Evolutionary conservation across 345 rosid genomes (phyloP).

Genomic region (Erysimum cheiranthoides): DNA sequence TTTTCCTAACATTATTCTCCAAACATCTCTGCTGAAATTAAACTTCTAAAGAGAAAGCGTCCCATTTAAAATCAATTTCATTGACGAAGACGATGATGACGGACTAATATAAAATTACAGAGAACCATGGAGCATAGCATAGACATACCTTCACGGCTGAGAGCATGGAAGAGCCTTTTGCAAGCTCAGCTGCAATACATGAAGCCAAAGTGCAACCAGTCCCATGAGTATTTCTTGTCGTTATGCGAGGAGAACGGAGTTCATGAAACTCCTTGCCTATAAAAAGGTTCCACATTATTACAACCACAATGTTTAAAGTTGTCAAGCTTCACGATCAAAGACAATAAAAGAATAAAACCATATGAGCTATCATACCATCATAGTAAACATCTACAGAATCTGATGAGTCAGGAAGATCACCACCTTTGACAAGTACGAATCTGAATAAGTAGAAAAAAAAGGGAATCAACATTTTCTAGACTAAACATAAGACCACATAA

Average conservation of each 20-base stretch:
- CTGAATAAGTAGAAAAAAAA: constrained; percentile 49
- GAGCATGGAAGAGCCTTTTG: constrained; percentile 83
- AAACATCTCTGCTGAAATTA: neutral
- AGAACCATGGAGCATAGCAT: constrained; percentile 8
- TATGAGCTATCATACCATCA: constrained; percentile 58
- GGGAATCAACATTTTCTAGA: constrained; percentile 16
- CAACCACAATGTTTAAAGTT: constrained; percentile 1
- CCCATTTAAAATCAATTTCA: neutral
- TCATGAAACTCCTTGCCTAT: constrained; percentile 72
- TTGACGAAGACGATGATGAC: neutral
- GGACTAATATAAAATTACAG: neutral
- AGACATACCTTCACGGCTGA: constrained; percentile 76
- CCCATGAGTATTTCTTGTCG: constrained; percentile 86
- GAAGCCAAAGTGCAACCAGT: constrained; percentile 99
- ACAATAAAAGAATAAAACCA: neutral
- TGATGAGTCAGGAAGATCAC: constrained; percentile 81
- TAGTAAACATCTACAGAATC: constrained; percentile 90
- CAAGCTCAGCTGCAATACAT: constrained; percentile 96
- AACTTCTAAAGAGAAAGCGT: neutral
- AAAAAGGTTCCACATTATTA: constrained; percentile 19
- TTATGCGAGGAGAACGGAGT: constrained; percentile 66
- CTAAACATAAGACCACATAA: neutral
- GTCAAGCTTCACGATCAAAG: neutral
- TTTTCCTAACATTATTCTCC: constrained; percentile 4
- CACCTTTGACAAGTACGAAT: constrained; percentile 92